phyloP scores from a whole-genome alignment of 108 stramenopile species.

The Skeletonema costatum region DNA sequence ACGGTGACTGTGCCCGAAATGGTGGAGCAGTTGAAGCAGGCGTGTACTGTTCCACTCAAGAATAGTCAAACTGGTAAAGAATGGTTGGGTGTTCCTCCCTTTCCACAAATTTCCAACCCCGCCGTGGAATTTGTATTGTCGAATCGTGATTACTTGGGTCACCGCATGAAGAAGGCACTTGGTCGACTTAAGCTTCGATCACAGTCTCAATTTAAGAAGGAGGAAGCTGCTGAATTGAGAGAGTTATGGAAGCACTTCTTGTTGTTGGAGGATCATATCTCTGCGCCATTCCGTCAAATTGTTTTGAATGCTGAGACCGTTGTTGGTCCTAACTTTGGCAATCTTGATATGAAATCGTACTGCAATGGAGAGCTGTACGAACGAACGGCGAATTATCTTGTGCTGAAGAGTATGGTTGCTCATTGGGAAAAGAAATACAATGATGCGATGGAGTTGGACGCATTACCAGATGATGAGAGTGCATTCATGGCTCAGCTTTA shows the following conservation, averaged over 20 bases:
- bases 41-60: slow-evolving; percentile 56
- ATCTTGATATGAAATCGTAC: slow-evolving; percentile 68
- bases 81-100: slow-evolving; percentile 50
- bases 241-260: slow-evolving; percentile 67
- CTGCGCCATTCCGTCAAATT: slow-evolving; percentile 87
- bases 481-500: slow-evolving; percentile 52
- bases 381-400: slow-evolving; percentile 77
- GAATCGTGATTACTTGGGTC: slow-evolving; percentile 74
- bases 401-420: slow-evolving; percentile 86
- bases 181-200: slow-evolving; percentile 65
- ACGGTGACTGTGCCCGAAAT: slow-evolving; percentile 70
- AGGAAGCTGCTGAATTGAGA: slow-evolving; percentile 56
- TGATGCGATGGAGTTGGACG: slow-evolving; percentile 72
- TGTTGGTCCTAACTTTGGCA: slow-evolving; percentile 86
- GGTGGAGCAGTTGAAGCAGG: slow-evolving; percentile 59
- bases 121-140: slow-evolving; percentile 80
- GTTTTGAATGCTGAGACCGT: slow-evolving; percentile 74
- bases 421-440: slow-evolving; percentile 88
- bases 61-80: slow-evolving; percentile 39
- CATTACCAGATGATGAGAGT: slow-evolving; percentile 43
- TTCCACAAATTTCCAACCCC: slow-evolving; percentile 68
- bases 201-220: slow-evolving; percentile 50
- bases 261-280: slow-evolving; percentile 82
- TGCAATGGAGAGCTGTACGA: slow-evolving; percentile 70
- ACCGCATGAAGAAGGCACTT: slow-evolving; percentile 64